These are phyloP conservation scores for Quercus phellos DNA, from an alignment of 331 rosid genomes.

Conservation along the genomic window DNA sequence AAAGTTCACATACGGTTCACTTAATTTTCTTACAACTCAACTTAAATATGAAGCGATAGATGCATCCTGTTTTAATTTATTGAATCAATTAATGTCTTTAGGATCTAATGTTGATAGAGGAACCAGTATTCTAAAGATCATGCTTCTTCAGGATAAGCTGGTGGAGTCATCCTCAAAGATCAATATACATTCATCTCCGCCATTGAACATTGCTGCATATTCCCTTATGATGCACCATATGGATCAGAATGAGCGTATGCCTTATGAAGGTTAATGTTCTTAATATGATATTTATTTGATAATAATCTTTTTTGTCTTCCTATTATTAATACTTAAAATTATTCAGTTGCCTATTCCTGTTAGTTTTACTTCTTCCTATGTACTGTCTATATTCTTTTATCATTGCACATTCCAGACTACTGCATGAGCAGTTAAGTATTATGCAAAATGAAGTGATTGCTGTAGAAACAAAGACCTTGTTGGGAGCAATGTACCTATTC, in stretches of 20 bases:
- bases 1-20: constrained; percentile 8
- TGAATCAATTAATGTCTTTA: constrained; percentile 48
- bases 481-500: too few species aligned
- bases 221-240: constrained; percentile 43
- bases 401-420: background rate
- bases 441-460: background rate
- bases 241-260: constrained; percentile 47
- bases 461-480: background rate
- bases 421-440: background rate
- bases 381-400: background rate
- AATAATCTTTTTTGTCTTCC: background rate
- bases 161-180: constrained; percentile 57
- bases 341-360: constrained; percentile 2
- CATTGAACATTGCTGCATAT: constrained; percentile 48
- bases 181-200: constrained; percentile 44
- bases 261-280: constrained; percentile 63
- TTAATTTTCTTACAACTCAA: constrained; percentile 9
- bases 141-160: constrained; percentile 90
- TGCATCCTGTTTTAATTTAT: constrained; percentile 42
- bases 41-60: constrained; percentile 23
- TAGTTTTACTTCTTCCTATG: background rate
- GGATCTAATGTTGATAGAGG: constrained; percentile 71
- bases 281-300: background rate
- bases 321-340: background rate
- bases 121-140: constrained; percentile 70